Percentiles rank a stretch among this genome's conserved stretches.
Conservation (phyloP, 768 basidiomycete genomes). For the Suillus fuscotomentosus region DNA sequence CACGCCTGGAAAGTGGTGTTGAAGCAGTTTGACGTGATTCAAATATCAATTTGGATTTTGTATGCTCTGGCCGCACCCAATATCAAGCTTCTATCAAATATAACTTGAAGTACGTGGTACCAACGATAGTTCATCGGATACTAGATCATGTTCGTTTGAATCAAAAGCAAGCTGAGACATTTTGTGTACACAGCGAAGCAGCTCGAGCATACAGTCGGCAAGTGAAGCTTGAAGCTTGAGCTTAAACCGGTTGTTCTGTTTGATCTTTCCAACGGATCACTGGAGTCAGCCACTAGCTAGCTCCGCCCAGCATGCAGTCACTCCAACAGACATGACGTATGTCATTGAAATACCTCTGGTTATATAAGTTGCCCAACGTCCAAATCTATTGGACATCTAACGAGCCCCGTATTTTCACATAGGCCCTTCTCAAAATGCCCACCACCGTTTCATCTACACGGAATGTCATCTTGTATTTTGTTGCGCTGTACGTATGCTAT, state of each 20-base stretch:
- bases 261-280: no score
- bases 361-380: background rate
- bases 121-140: no score
- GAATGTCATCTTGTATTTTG: constrained; percentile 38
- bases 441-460: constrained; percentile 24
- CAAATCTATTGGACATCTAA: background rate
- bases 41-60: background rate
- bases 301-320: background rate
- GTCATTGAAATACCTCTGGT: background rate
- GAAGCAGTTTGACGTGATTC: background rate
- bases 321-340: background rate
- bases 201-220: no score
- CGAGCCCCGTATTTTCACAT: background rate
- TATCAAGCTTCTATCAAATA: background rate
- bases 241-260: no score
- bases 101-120: no score
- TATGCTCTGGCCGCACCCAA: background rate
- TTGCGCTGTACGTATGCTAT: constrained; percentile 24
- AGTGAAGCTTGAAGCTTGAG: no score
- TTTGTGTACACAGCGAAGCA: no score
- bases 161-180: no score
- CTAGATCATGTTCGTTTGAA: no score
- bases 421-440: constrained; percentile 16
- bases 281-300: background rate
- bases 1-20: background rate